These are phyloP conservation scores for Populus hybrid DNA, from an alignment of 441 rosid genomes.

Conservation along the genomic window DNA sequence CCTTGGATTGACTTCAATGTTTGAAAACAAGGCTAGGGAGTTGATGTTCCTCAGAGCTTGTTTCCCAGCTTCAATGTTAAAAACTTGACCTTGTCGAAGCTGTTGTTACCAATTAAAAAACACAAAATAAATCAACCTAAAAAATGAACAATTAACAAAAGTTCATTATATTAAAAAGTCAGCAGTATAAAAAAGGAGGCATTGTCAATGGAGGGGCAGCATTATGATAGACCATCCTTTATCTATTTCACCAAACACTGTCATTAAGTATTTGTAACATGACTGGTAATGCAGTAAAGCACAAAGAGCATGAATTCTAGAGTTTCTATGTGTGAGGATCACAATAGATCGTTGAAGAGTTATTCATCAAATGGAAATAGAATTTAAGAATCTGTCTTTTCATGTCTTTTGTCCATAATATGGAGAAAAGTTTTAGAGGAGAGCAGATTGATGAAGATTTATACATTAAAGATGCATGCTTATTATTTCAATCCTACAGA, in stretches of 20 bases:
- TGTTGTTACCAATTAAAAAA: conserved; percentile 28
- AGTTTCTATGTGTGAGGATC: neutral
- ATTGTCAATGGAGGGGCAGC: neutral
- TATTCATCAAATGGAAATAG: neutral
- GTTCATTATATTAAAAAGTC: conserved; percentile 2
- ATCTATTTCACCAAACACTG: neutral
- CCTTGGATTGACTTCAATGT: conserved; percentile 90
- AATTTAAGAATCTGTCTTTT: neutral
- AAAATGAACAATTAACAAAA: neutral
- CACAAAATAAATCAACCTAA: neutral
- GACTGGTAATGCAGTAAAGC: neutral
- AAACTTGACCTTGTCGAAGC: conserved; percentile 81
- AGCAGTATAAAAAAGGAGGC: neutral
- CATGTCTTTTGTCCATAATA: neutral
- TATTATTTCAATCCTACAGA: neutral
- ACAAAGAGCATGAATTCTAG: neutral
- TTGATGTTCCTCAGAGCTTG: conserved; percentile 88
- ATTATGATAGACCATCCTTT: neutral
- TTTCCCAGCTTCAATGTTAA: conserved; percentile 91
- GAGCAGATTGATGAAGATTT: neutral
- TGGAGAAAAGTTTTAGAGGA: neutral
- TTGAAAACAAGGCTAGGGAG: conserved; percentile 72
- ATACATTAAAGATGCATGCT: neutral
- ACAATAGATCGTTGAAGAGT: neutral
- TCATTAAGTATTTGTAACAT: neutral